phyloP scores from a whole-genome alignment of 2,329 filamentous ascomycete genomes.

The Colletotrichum sp. region DNA sequence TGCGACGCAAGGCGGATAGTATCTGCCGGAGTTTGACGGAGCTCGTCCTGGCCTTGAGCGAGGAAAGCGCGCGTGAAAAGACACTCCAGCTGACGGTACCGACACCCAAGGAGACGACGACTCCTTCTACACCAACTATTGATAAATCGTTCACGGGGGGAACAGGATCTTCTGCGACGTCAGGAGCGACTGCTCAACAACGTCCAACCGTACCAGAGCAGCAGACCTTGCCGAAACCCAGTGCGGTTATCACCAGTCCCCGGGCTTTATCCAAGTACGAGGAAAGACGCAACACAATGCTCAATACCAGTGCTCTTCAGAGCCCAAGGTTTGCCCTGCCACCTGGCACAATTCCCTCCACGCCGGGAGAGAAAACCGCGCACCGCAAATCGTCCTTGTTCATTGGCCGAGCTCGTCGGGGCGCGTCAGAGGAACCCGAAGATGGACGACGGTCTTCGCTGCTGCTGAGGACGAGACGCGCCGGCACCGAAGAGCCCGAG shows the following conservation, averaged over 20 bases:
- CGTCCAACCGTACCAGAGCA: conserved; percentile 50
- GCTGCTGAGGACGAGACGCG: conserved; percentile 49
- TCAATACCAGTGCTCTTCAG: conserved; percentile 49
- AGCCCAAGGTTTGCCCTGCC: conserved; percentile 46
- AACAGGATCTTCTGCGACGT: background rate
- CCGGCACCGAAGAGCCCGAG: conserved; percentile 53
- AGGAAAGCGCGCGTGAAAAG: conserved; percentile 52
- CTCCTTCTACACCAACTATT: conserved; percentile 49
- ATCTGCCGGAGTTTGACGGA: conserved; percentile 94
- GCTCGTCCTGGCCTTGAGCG: conserved; percentile 83
- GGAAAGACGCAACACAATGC: conserved; percentile 54
- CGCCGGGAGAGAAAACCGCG: conserved; percentile 41
- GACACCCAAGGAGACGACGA: conserved; percentile 27
- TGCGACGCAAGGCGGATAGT: conserved; percentile 89
- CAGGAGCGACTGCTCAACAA: conserved; percentile 37
- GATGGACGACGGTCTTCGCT: conserved; percentile 56
- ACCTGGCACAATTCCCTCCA: conserved; percentile 37
- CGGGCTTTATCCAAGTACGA: conserved; percentile 57
- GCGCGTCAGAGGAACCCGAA: conserved; percentile 56
- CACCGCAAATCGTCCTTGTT: conserved; percentile 62
- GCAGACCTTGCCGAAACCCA: conserved; percentile 22
- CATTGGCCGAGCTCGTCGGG: conserved; percentile 49
- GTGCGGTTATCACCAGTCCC: conserved; percentile 44
- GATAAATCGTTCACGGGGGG: conserved; percentile 42
- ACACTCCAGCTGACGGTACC: conserved; percentile 25